A percentile compares a stretch with the other conserved stretches of the same genome.
Conservation (phyloP, 163 green algal genomes). For the Botryococcus braunii region DNA sequence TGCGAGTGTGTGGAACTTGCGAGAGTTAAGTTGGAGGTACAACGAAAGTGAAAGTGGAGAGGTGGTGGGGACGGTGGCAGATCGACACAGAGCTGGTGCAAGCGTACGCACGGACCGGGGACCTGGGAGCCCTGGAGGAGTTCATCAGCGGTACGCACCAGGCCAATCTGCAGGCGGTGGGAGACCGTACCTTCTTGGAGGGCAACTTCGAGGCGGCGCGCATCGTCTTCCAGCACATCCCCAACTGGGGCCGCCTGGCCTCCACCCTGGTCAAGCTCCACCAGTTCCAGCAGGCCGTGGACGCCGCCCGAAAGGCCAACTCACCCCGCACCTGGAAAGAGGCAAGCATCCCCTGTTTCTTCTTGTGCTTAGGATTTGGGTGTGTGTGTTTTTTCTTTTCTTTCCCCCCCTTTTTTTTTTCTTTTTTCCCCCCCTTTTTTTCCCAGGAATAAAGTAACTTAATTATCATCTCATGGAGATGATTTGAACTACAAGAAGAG, state of each 20-base stretch:
- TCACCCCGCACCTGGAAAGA: conserved; percentile 91
- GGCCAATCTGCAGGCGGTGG: conserved; percentile 70
- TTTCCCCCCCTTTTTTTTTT: no score
- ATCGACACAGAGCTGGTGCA: conserved; percentile 97
- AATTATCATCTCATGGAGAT: no score
- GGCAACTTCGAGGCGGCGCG: conserved; percentile 89
- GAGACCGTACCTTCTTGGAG: conserved; percentile 83
- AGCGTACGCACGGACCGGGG: conserved; percentile 81
- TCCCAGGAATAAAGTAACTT: no score
- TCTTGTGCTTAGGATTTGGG: no score
- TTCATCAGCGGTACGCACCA: conserved; percentile 77
- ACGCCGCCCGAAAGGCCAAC: conserved; percentile 95
- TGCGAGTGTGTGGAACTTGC: no score
- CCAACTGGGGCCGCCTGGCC: conserved; percentile 90
- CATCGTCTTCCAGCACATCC: conserved; percentile 86
- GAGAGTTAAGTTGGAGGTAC: no score
- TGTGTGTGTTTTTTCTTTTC: no score
- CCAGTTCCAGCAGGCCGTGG: conserved; percentile 85
- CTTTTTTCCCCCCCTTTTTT: no score
- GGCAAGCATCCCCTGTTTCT: no score
- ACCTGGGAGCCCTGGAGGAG: conserved; percentile 88
- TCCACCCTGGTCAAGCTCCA: conserved; percentile 84
- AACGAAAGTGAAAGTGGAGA: no score
- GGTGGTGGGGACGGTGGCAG: no score
- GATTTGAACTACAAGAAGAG: no score